Conservation (phyloP, 73 alveolate species). For the Tetrahymena thermophila region DNA sequence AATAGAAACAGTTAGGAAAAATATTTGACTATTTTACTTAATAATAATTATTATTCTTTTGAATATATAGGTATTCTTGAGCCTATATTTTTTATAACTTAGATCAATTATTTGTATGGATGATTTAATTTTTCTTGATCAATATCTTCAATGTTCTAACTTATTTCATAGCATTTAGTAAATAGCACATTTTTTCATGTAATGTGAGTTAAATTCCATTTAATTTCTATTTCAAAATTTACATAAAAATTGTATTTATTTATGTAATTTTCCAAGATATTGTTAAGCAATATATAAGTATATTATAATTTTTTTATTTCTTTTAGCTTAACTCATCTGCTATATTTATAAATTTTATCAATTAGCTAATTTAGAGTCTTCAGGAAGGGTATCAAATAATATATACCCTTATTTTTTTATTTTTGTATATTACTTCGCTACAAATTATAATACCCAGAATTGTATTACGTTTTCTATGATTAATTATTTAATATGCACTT, state of each 20-base stretch:
- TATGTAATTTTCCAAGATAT: neutral
- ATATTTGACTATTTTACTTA: neutral
- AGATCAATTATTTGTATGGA: neutral
- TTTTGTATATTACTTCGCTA: neutral
- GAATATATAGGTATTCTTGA: neutral
- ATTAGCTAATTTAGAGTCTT: neutral
- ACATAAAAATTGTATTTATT: neutral
- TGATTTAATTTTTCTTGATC: neutral
- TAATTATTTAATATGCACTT: too few species aligned
- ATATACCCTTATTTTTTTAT: neutral
- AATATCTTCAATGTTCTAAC: neutral
- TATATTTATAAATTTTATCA: too few species aligned
- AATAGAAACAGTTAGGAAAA: neutral
- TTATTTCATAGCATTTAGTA: neutral
- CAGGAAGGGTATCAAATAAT: neutral
- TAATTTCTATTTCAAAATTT: too few species aligned
- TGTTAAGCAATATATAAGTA: too few species aligned
- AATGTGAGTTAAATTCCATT: neutral
- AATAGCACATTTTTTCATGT: neutral
- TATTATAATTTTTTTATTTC: too few species aligned
- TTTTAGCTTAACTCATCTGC: neutral
- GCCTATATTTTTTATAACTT: neutral
- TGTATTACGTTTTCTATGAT: neutral
- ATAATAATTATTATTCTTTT: too few species aligned
- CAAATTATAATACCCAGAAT: too few species aligned